These are phyloP conservation scores for Paxillus rubicundulus DNA, from an alignment of 768 basidiomycete species.

Conservation along the genomic window DNA sequence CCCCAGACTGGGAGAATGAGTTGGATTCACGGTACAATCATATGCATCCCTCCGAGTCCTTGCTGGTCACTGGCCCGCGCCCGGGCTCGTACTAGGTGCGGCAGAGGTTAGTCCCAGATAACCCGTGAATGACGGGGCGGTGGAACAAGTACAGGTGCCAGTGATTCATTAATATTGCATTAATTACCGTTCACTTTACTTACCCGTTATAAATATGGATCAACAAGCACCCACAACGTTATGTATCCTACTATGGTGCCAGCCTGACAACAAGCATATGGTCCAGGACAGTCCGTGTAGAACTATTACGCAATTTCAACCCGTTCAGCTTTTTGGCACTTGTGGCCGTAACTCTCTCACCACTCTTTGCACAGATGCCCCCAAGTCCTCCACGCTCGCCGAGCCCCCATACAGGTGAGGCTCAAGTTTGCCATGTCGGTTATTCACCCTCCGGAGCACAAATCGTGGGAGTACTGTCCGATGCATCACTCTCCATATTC, in stretches of 20 bases:
- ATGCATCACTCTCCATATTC: constrained; percentile 1
- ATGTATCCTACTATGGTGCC: no score
- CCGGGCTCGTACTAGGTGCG: no score
- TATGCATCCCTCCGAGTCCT: no score
- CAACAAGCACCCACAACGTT: not conserved
- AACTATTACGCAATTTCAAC: not conserved
- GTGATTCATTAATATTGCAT: no score
- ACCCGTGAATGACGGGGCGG: no score
- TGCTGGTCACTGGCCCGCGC: no score
- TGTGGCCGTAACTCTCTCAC: not conserved
- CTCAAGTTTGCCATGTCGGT: not conserved
- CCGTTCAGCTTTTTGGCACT: not conserved
- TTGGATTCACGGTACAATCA: no score
- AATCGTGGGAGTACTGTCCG: constrained; percentile 2
- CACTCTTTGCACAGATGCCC: not conserved
- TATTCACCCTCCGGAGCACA: constrained; percentile 11
- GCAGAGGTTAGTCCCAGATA: no score
- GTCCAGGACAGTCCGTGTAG: not conserved
- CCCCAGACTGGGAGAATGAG: no score
- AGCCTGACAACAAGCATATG: no score
- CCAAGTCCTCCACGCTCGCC: not conserved
- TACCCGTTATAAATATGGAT: not conserved
- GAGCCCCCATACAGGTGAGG: not conserved
- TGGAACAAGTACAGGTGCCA: not conserved
- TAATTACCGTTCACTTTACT: not conserved